These are phyloP conservation scores for Cutaneotrichosporon sp. DNA, from an alignment of 1,284 basidiomycete species.

Conservation along the genomic window DNA sequence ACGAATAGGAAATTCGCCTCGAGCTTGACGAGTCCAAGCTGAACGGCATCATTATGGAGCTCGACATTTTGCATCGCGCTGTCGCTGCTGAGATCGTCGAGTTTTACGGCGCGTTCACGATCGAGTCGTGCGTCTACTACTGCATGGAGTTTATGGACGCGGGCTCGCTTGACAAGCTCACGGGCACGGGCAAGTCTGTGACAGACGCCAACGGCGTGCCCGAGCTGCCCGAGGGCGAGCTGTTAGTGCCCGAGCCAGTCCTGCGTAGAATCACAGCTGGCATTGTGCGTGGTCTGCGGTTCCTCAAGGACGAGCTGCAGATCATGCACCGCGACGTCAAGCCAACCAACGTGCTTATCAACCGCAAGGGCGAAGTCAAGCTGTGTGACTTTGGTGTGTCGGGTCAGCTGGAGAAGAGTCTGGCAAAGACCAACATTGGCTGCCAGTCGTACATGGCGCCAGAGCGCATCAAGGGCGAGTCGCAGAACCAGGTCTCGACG, in stretches of 20 bases:
- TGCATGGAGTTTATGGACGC: slow-evolving; percentile 99
- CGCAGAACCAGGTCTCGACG: slow-evolving; percentile 74
- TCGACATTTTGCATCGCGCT: slow-evolving; percentile 93
- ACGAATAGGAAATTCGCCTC: slow-evolving; percentile 84
- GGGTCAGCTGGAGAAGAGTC: slow-evolving; percentile 89
- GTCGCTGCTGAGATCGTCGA: slow-evolving; percentile 89
- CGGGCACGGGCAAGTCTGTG: slow-evolving; percentile 45
- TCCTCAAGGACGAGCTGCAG: slow-evolving; percentile 91
- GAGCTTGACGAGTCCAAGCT: slow-evolving; percentile 92
- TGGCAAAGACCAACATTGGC: slow-evolving; percentile 98
- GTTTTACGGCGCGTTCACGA: slow-evolving; percentile 98
- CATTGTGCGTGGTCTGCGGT: slow-evolving; percentile 88
- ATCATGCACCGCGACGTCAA: slow-evolving; percentile 95
- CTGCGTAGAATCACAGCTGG: slow-evolving; percentile 74
- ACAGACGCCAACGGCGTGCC: not conserved
- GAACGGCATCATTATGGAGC: slow-evolving; percentile 96
- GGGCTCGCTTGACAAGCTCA: slow-evolving; percentile 83
- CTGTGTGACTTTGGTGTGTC: slow-evolving; percentile 98
- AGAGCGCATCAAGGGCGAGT: slow-evolving; percentile 92
- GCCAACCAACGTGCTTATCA: slow-evolving; percentile 93
- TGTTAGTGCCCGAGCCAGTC: slow-evolving; percentile 70
- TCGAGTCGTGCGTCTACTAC: slow-evolving; percentile 97
- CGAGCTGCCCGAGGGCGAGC: slow-evolving; percentile 14
- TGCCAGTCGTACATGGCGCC: slow-evolving; percentile 99
- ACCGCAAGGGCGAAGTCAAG: slow-evolving; percentile 82